Conservation (phyloP, 495 filamentous ascomycete genomes). For the Aspergillus campestris region DNA sequence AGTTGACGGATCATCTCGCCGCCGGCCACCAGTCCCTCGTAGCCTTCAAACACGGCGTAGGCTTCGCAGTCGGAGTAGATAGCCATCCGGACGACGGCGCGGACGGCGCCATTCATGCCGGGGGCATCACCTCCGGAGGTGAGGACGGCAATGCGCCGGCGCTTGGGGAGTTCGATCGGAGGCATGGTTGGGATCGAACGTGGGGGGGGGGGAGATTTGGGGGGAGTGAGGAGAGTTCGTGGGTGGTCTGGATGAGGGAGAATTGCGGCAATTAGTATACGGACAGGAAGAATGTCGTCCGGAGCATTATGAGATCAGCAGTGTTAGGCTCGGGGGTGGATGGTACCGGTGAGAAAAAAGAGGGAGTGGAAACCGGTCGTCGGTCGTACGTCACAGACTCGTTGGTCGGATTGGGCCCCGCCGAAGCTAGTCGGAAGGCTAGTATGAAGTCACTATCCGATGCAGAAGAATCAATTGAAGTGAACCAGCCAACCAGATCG, state of each 20-base stretch:
- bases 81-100: slow-evolving; percentile 88
- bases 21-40: slow-evolving; percentile 88
- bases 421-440: too few relatives aligned
- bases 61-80: slow-evolving; percentile 81
- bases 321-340: slow-evolving; percentile 17
- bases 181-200: slow-evolving; percentile 24
- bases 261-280: slow-evolving; percentile 2
- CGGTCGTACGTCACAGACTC: slow-evolving; percentile 27
- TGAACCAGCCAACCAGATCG: too few relatives aligned
- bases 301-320: slow-evolving; percentile 1
- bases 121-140: slow-evolving; percentile 96
- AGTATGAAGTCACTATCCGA: too few relatives aligned
- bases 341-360: slow-evolving; percentile 38
- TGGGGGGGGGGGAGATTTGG: slow-evolving; percentile 7
- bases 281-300: not conserved
- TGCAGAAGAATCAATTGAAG: too few relatives aligned
- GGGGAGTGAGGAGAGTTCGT: slow-evolving; percentile 2
- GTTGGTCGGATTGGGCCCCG: too few relatives aligned
- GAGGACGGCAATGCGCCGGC: slow-evolving; percentile 87
- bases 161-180: slow-evolving; percentile 36
- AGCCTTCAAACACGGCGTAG: slow-evolving; percentile 89
- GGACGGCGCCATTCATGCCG: slow-evolving; percentile 93
- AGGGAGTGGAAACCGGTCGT: slow-evolving; percentile 26
- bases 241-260: not conserved
- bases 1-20: slow-evolving; percentile 79